phyloP scores from a whole-genome alignment of 1,284 basidiomycete species.

The Trametes hirsuta region DNA sequence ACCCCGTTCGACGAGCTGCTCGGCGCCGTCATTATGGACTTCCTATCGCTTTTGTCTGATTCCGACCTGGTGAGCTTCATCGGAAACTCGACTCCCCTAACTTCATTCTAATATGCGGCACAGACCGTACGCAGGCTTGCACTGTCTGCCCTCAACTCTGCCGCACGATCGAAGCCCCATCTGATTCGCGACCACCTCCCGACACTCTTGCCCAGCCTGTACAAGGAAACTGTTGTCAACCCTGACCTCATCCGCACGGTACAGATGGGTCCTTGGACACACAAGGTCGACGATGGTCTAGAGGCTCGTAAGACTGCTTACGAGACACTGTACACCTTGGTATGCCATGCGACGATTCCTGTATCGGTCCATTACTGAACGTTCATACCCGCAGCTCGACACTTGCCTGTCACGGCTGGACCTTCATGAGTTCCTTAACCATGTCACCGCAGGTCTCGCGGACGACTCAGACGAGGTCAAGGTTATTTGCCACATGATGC shows the following conservation, averaged over 20 bases:
- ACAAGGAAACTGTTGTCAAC: conserved; percentile 84
- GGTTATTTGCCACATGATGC: conserved; percentile 93
- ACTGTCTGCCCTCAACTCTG: conserved; percentile 89
- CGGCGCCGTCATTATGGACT: conserved; percentile 85
- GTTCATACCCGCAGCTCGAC: conserved; percentile 62
- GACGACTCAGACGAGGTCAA: conserved; percentile 98
- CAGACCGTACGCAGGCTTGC: conserved; percentile 88
- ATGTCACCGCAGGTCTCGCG: conserved; percentile 81
- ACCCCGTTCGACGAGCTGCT: conserved; percentile 88
- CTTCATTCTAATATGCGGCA: not conserved
- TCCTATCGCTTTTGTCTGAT: conserved; percentile 88
- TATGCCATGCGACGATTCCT: conserved; percentile 39
- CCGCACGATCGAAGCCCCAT: conserved; percentile 92
- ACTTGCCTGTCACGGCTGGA: conserved; percentile 88
- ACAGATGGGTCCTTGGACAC: conserved; percentile 98
- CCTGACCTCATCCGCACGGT: conserved; percentile 88
- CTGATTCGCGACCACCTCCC: conserved; percentile 86
- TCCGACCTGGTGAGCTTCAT: conserved; percentile 69
- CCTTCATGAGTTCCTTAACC: conserved; percentile 81
- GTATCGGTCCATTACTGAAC: conserved; percentile 1
- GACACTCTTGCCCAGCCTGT: conserved; percentile 80
- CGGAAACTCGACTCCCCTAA: too few relatives aligned
- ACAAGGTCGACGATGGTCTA: conserved; percentile 91
- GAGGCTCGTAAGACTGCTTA: conserved; percentile 96
- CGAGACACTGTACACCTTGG: conserved; percentile 96